These are phyloP conservation scores for Mycena epipterygia DNA, from an alignment of 768 basidiomycete genomes.

Conservation along the genomic window DNA sequence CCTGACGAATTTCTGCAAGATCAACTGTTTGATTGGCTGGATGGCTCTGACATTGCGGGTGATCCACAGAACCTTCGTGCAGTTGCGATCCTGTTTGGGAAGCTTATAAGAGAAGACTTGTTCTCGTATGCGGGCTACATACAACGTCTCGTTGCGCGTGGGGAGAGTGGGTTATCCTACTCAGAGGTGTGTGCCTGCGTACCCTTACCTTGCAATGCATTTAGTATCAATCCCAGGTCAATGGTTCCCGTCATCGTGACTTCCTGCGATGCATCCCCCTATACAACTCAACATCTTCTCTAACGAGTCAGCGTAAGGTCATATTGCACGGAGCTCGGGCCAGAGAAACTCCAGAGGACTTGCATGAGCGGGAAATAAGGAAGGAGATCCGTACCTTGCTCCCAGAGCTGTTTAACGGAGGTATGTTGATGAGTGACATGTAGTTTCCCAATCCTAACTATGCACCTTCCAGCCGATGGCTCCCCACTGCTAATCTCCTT, in stretches of 20 bases:
- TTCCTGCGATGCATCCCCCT: conserved; percentile 83
- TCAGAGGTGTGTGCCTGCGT: conserved; percentile 58
- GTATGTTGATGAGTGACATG: conserved; percentile 44
- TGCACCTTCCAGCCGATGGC: conserved; percentile 47
- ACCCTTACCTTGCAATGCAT: background rate
- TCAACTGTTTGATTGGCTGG: conserved; percentile 86
- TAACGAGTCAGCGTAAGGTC: conserved; percentile 77
- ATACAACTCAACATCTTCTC: conserved; percentile 67
- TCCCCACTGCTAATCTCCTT: conserved; percentile 49
- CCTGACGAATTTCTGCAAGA: conserved; percentile 80
- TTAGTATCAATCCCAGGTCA: conserved; percentile 47
- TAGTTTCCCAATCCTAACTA: background rate
- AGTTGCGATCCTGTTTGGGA: conserved; percentile 79
- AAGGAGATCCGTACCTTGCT: conserved; percentile 74
- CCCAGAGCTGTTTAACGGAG: conserved; percentile 75
- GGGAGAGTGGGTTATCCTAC: conserved; percentile 72
- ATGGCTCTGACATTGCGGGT: conserved; percentile 72
- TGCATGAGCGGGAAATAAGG: conserved; percentile 78
- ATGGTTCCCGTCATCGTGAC: conserved; percentile 73
- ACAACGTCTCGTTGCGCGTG: conserved; percentile 85
- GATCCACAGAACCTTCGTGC: conserved; percentile 67
- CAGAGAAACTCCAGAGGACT: conserved; percentile 79
- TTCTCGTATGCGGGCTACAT: conserved; percentile 85
- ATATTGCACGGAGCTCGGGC: conserved; percentile 77
- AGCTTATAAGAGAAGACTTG: conserved; percentile 75